phyloP scores from a whole-genome alignment of 352 stramenopile species.

The Lagenidium giganteum region DNA sequence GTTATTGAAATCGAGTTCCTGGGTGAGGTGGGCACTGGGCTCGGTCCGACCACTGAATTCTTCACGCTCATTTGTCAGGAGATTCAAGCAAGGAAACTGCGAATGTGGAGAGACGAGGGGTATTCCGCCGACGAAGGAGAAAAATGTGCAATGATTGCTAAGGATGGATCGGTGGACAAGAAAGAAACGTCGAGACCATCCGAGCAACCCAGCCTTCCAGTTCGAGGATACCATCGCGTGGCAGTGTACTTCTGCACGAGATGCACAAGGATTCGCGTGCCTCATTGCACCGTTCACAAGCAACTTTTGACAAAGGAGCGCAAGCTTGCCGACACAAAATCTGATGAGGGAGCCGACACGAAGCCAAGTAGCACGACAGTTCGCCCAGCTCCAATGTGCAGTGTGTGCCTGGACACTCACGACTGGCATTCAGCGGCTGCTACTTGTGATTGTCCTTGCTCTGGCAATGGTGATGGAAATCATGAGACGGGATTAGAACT shows the following conservation, averaged over 20 bases:
- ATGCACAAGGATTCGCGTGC: constrained; percentile 47
- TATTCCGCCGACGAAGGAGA: no score
- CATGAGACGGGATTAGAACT: constrained; percentile 12
- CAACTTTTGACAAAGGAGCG: constrained; percentile 56
- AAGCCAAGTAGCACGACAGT: constrained; percentile 3
- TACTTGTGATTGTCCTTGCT: constrained; percentile 23
- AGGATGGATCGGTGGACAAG: no score
- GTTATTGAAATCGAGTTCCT: constrained; percentile 81
- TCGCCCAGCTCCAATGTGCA: constrained; percentile 34
- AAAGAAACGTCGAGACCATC: constrained; percentile 5
- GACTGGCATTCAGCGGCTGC: constrained; percentile 29
- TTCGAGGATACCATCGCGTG: constrained; percentile 69
- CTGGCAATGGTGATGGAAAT: neutral
- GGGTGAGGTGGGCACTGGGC: constrained; percentile 65
- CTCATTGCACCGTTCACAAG: constrained; percentile 37
- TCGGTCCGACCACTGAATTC: constrained; percentile 76
- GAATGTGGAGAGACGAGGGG: constrained; percentile 57
- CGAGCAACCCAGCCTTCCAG: constrained; percentile 22
- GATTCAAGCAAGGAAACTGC: constrained; percentile 51
- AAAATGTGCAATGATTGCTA: constrained; percentile 9
- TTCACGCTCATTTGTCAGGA: constrained; percentile 74
- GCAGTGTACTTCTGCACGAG: constrained; percentile 50
- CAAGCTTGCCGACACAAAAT: constrained; percentile 11
- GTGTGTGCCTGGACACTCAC: constrained; percentile 44
- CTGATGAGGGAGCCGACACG: constrained; percentile 1